These are phyloP conservation scores for Tolypocladium inflatum DNA, from an alignment of 2,329 filamentous ascomycete genomes.

Conservation along the genomic window DNA sequence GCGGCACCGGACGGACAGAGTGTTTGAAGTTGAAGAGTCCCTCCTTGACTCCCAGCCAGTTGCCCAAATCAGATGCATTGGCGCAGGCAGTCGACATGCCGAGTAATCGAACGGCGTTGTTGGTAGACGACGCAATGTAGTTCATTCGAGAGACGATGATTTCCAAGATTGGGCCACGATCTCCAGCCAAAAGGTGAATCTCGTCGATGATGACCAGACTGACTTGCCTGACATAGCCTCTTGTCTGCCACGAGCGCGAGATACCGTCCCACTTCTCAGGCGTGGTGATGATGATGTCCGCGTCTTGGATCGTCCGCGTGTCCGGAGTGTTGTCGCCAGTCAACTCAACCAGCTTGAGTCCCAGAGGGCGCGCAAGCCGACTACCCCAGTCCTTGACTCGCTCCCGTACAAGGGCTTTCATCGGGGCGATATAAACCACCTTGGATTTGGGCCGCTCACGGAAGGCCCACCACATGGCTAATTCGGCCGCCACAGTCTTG, in stretches of 20 bases:
- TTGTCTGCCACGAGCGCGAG: slow-evolving; percentile 95
- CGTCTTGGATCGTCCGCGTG: slow-evolving; percentile 87
- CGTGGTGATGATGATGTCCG: slow-evolving; percentile 96
- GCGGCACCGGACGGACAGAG: slow-evolving; percentile 87
- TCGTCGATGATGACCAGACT: slow-evolving; percentile 97
- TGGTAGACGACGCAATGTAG: slow-evolving; percentile 91
- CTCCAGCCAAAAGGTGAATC: slow-evolving; percentile 92
- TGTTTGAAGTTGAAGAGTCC: slow-evolving; percentile 96
- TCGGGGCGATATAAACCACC: slow-evolving; percentile 97
- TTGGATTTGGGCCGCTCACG: slow-evolving; percentile 89
- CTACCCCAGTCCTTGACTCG: slow-evolving; percentile 91
- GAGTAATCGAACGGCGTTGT: slow-evolving; percentile 77
- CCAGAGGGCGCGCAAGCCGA: slow-evolving; percentile 72
- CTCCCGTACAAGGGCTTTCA: slow-evolving; percentile 97
- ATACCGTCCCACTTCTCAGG: slow-evolving; percentile 99
- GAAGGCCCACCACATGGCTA: slow-evolving; percentile 99
- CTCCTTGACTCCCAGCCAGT: slow-evolving; percentile 95
- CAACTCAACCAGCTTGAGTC: slow-evolving; percentile 84
- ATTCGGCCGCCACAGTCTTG: slow-evolving; percentile 90
- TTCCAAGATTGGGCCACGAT: slow-evolving; percentile 93
- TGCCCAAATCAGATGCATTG: slow-evolving; percentile 86
- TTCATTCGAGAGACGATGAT: slow-evolving; percentile 96
- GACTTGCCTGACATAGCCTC: slow-evolving; percentile 91
- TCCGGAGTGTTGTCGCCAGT: slow-evolving; percentile 97
- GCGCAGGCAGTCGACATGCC: slow-evolving; percentile 99